These are phyloP conservation scores for Aspergillus clavatus DNA, from an alignment of 2,329 filamentous ascomycete species.

Conservation along the genomic window DNA sequence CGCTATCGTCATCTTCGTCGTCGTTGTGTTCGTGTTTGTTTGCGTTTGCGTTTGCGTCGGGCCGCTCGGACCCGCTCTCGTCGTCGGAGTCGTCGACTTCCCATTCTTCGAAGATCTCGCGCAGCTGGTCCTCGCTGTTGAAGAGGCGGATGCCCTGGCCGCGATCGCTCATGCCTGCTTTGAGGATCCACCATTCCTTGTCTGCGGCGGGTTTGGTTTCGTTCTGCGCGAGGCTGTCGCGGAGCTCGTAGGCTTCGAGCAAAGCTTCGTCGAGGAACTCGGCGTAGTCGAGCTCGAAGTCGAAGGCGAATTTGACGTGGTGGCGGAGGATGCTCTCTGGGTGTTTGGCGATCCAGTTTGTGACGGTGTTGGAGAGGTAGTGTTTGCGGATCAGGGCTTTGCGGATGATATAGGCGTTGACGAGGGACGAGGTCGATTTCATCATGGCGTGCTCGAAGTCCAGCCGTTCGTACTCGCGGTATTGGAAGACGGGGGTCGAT, in stretches of 20 bases:
- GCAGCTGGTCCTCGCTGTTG: slow-evolving; percentile 76
- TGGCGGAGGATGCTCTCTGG: slow-evolving; percentile 63
- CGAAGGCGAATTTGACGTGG: slow-evolving; percentile 72
- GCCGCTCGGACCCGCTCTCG: slow-evolving; percentile 31
- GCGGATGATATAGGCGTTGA: slow-evolving; percentile 91
- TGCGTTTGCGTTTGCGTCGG: slow-evolving; percentile 29
- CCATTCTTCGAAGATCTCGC: slow-evolving; percentile 86
- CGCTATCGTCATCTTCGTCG: slow-evolving; percentile 17
- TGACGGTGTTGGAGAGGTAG: slow-evolving; percentile 77
- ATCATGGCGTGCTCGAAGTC: slow-evolving; percentile 72
- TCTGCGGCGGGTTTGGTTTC: slow-evolving; percentile 56
- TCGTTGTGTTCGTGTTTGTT: too few species aligned
- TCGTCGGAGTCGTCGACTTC: slow-evolving; percentile 62
- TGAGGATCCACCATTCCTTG: slow-evolving; percentile 93
- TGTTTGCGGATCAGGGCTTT: slow-evolving; percentile 97
- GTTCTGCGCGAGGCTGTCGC: slow-evolving; percentile 71
- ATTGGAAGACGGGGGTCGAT: slow-evolving; percentile 61
- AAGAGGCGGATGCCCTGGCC: slow-evolving; percentile 92
- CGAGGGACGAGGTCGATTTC: slow-evolving; percentile 58
- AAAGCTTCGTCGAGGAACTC: slow-evolving; percentile 94
- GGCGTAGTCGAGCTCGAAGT: slow-evolving; percentile 93
- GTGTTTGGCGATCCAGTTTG: slow-evolving; percentile 81
- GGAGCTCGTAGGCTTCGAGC: slow-evolving; percentile 81
- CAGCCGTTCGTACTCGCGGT: slow-evolving; percentile 78
- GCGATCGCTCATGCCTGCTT: slow-evolving; percentile 94